Conservation (phyloP, 805 yeast species). For the Candida yuanshanica region DNA sequence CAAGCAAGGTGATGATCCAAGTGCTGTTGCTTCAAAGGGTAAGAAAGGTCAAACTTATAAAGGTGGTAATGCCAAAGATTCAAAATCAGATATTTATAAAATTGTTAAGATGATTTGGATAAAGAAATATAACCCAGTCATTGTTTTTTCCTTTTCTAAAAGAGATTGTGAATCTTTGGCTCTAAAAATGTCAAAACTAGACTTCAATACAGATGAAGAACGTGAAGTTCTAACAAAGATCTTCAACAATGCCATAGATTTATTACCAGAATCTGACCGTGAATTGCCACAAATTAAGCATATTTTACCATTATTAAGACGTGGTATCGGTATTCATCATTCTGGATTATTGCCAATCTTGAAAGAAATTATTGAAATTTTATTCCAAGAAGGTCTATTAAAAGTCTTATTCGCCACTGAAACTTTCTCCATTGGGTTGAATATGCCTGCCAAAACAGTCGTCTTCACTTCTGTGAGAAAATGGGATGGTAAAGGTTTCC, state of each 20-base stretch:
- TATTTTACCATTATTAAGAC: constrained; percentile 77
- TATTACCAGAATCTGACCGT: constrained; percentile 85
- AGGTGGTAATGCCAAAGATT: constrained; percentile 65
- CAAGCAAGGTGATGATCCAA: constrained; percentile 79
- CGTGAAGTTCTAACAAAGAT: constrained; percentile 86
- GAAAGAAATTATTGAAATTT: constrained; percentile 91
- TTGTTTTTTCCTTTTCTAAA: constrained; percentile 96
- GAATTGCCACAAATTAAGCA: constrained; percentile 93
- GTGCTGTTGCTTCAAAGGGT: constrained; percentile 51
- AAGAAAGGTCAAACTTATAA: constrained; percentile 78
- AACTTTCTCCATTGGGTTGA: constrained; percentile 95
- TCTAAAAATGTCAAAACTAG: constrained; percentile 89
- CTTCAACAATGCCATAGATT: constrained; percentile 81
- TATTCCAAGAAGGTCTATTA: constrained; percentile 93
- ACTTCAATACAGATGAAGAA: constrained; percentile 91
- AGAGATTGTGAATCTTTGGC: constrained; percentile 96
- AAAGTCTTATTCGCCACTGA: constrained; percentile 97
- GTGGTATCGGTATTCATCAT: constrained; percentile 99
- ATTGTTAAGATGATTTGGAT: constrained; percentile 98
- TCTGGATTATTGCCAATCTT: constrained; percentile 91
- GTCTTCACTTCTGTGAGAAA: constrained; percentile 96
- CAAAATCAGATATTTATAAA: constrained; percentile 82
- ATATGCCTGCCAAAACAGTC: constrained; percentile 99
- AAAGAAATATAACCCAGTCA: constrained; percentile 94
- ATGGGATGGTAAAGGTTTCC: constrained; percentile 96